Evolutionary conservation across 1,284 basidiomycete genomes (phyloP), one percentile per base, ranked within the genome.

Genomic region (Peniophora sp.): DNA sequence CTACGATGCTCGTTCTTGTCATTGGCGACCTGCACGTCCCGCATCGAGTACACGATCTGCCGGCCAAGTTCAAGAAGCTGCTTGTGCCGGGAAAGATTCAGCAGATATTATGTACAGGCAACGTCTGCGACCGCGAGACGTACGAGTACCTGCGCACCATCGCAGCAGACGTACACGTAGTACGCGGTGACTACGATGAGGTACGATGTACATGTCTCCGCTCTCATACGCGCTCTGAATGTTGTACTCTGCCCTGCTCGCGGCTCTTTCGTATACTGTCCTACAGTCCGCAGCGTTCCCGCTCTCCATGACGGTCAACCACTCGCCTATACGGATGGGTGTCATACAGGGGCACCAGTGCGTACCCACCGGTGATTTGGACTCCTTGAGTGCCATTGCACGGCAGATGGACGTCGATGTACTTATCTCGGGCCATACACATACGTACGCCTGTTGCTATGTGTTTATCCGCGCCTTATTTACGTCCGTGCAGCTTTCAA

Each of bases 401-500:
- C 72, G 93, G 32, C 92, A 96, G 66, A 92, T 99, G 89, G 94
- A 98, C 63, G 96, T 97, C 8, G 97, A 99, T 61, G 92, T 99
- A 1, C 74, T 99, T 22, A 71, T 99, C 20, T 93, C 88, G 1
- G 96, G 97, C 0, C 92, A 93, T 60, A 99, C 96, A 1, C 95
- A 98, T 68, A 83, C 82, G 93, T 94, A 62, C 66, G 87, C 32
- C 8, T 35, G 2, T 50, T 16, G 16, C 38, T 46, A 14, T 50
- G 8, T 20, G 22, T 27, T 48, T 35, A 53, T n/a, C n/a, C n/a
- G n/a, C n/a, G n/a, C n/a, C n/a, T n/a, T n/a, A n/a, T n/a, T n/a
- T 43, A 32, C 5, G 38, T 51, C 43, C 38, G 12, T 51, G 11
- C 62, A 93, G 91, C 24, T 98, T 99, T 68, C 92, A 97, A 67